Base-by-base conservation (phyloP, 2,329 filamentous ascomycete species). In the Amesomyces nigricolor region DNA sequence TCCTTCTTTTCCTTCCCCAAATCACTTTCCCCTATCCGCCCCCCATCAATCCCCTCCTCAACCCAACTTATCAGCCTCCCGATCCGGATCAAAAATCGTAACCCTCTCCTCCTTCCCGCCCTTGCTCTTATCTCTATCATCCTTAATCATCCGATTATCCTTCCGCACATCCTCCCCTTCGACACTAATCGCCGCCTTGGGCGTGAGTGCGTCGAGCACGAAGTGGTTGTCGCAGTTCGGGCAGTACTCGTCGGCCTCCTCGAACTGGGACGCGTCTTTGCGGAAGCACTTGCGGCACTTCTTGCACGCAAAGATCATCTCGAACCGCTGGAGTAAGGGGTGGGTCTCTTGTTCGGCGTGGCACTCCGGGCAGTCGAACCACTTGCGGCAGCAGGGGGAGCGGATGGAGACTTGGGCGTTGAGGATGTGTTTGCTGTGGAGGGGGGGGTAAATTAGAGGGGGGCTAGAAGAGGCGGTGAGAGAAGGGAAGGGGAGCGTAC, bases 141-240 rank as follows among this genome's bases (percentile, higher is more conserved):
- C 94, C 75, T 87, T 95, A 64, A 99, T 77, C 89, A 99, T 96
- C 75, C 88, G 83, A 66, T 82, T 83, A 72, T 99, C 89, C 64
- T 91, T 80, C 58, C 94, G 80, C 3, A 86, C 85, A 73, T 99
- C 95, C 60, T 95, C 92, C 58, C 92, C 89, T 75, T 99, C 94
- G 50, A 99, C 81, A 62, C 91, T 83, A 50, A 99, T 74, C 37
- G 87, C 81, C 9, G 91, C 82, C 73, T 95, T 88, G 19, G 94
- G 89, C 4, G 87, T 89, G 64, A 87, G 73, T 50, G 94, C 95
- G 4, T 97, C 91, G 61, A 99, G 78, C 39, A 99, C 88, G 68
- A 91, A 99, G 73, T 99, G 95, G 75, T 99, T 99, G 70, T 99
- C 94, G 77, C 94, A 99, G 75, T 96, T 89, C 19, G 94, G 95